These are phyloP conservation scores for Chenopodium suecicum DNA, from an alignment of 148 eudicot species.

Conservation along the genomic window DNA sequence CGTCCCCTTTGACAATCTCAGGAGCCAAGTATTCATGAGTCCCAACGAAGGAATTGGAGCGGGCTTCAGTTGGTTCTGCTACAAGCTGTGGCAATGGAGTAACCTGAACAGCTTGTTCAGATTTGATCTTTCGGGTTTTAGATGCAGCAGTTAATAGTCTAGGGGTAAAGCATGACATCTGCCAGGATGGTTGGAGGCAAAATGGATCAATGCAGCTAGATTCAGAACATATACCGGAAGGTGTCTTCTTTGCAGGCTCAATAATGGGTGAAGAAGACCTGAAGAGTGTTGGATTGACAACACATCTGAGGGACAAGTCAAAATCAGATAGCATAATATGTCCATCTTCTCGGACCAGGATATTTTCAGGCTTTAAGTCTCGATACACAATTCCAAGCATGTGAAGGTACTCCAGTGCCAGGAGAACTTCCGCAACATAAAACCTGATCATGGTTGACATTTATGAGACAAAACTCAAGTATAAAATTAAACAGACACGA, in stretches of 20 bases:
- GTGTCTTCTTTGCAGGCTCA: constrained; percentile 37
- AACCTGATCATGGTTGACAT: constrained; percentile 41
- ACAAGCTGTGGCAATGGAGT: constrained; percentile 65
- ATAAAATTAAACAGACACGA: neutral
- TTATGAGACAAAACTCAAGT: neutral
- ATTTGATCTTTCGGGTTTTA: constrained; percentile 47
- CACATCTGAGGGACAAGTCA: constrained; percentile 67
- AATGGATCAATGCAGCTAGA: constrained; percentile 74
- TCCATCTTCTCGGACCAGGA: constrained; percentile 81
- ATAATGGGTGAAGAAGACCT: constrained; percentile 41
- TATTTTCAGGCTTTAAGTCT: constrained; percentile 79
- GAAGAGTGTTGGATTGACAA: constrained; percentile 55
- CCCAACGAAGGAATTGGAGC: constrained; percentile 90
- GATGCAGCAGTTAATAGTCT: constrained; percentile 44
- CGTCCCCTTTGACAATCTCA: constrained; percentile 83
- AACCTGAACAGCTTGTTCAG: constrained; percentile 45
- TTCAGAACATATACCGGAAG: constrained; percentile 47
- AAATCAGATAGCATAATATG: constrained; percentile 87
- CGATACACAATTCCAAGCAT: constrained; percentile 87
- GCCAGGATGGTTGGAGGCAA: constrained; percentile 77
- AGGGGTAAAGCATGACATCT: constrained; percentile 70
- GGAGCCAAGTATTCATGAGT: constrained; percentile 95
- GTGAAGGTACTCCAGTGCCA: constrained; percentile 84
- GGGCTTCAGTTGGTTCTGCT: constrained; percentile 70
- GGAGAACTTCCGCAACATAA: constrained; percentile 80